phyloP scores from a whole-genome alignment of 2,329 filamentous ascomycete genomes.

The Pseudonectria buxi region DNA sequence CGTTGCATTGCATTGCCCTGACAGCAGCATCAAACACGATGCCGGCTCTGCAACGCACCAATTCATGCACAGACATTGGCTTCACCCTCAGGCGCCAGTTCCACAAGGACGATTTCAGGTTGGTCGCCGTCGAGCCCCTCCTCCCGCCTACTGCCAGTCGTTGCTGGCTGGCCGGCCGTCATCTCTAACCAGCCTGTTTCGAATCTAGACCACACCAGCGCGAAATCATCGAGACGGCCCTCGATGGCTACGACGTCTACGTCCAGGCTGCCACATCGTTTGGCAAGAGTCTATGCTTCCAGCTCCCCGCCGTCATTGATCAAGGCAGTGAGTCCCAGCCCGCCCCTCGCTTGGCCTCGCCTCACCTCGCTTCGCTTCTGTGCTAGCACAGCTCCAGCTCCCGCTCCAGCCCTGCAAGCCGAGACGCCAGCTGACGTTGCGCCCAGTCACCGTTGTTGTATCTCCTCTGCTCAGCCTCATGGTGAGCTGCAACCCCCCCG shows the following conservation, averaged over 20 bases:
- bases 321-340: constrained; percentile 76
- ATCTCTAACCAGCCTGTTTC: constrained; percentile 3
- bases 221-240: constrained; percentile 76
- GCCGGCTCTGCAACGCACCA: constrained; percentile 37
- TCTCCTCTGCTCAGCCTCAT: constrained; percentile 86
- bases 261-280: constrained; percentile 87
- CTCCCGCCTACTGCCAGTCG: too few relatives aligned
- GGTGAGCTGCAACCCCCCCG: constrained; percentile 40
- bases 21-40: constrained; percentile 23
- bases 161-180: not conserved
- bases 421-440: constrained; percentile 11
- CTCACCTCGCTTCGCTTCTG: too few relatives aligned
- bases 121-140: constrained; percentile 11
- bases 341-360: too few relatives aligned
- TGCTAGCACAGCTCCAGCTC: too few relatives aligned
- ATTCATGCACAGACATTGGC: constrained; percentile 58
- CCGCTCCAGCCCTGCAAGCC: too few relatives aligned
- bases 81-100: constrained; percentile 70
- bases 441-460: constrained; percentile 75
- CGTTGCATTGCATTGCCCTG: too few relatives aligned
- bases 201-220: constrained; percentile 65
- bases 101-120: constrained; percentile 68
- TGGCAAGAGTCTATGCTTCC: constrained; percentile 89
- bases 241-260: constrained; percentile 84
- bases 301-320: constrained; percentile 81